These are phyloP conservation scores for Trichomonas tenax DNA, from an alignment of 208 protist species.

Conservation along the genomic window DNA sequence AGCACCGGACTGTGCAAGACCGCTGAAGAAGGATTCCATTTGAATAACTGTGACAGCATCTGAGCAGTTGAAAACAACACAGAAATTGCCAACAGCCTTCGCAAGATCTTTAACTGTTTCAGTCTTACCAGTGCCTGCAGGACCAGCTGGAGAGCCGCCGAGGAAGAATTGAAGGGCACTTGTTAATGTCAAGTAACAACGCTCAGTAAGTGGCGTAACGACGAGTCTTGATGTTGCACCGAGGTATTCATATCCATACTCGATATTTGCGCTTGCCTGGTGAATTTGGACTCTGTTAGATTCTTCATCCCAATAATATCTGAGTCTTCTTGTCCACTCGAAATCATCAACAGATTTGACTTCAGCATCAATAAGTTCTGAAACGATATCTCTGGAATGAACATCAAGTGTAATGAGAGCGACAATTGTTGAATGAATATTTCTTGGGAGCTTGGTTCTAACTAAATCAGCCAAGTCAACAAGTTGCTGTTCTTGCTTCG, in stretches of 20 bases:
- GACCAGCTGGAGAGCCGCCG: constrained; percentile 52
- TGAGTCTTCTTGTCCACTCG: constrained; percentile 59
- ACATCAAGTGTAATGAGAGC: constrained; percentile 90
- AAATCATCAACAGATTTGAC: constrained; percentile 65
- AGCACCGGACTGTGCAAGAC: constrained; percentile 79
- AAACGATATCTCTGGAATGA: constrained; percentile 77
- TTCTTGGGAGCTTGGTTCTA: constrained; percentile 57
- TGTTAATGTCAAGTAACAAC: constrained; percentile 61
- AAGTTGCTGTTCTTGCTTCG: constrained; percentile 35
- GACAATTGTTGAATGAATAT: constrained; percentile 70
- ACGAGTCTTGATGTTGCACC: constrained; percentile 50
- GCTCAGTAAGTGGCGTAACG: constrained; percentile 46
- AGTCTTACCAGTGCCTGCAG: constrained; percentile 58
- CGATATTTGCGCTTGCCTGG: constrained; percentile 35
- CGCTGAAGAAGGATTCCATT: constrained; percentile 91
- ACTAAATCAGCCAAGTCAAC: constrained; percentile 62
- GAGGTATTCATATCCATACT: constrained; percentile 47
- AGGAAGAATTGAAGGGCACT: constrained; percentile 48
- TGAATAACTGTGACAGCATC: constrained; percentile 48
- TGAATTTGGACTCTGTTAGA: constrained; percentile 43
- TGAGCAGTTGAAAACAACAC: constrained; percentile 61
- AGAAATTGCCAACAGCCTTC: constrained; percentile 47
- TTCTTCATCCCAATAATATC: constrained; percentile 33
- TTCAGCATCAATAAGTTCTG: constrained; percentile 67
- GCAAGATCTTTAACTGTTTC: constrained; percentile 54